phyloP scores from a whole-genome alignment of 345 rosid species.

The Gossypium stocksii region DNA sequence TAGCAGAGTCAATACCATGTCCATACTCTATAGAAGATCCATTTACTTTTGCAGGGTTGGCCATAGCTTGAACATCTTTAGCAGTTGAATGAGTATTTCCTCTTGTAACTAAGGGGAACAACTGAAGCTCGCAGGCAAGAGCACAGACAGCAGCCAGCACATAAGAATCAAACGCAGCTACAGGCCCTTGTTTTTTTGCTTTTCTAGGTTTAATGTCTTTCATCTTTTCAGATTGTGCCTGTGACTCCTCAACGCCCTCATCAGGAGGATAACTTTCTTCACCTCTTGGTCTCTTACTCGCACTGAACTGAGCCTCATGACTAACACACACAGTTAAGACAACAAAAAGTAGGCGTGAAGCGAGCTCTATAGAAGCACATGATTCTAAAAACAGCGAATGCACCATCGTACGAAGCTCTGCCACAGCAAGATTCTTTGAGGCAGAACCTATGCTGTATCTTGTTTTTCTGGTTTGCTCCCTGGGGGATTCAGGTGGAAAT shows the following conservation, averaged over 20 bases:
- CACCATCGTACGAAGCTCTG: constrained; percentile 97
- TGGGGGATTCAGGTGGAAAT: constrained; percentile 62
- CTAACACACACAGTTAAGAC: constrained; percentile 96
- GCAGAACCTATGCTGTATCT: constrained; percentile 60
- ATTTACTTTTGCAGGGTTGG: constrained; percentile 57
- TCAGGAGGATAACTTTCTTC: constrained; percentile 41
- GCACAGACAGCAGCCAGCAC: constrained; percentile 98
- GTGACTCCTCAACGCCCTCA: constrained; percentile 41
- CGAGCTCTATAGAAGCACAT: constrained; percentile 83
- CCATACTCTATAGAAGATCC: constrained; percentile 55
- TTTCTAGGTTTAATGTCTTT: constrained; percentile 42
- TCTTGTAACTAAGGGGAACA: constrained; percentile 73
- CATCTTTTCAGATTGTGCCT: constrained; percentile 31
- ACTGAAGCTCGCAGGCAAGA: constrained; percentile 92
- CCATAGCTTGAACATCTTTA: constrained; percentile 26
- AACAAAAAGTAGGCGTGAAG: constrained; percentile 90
- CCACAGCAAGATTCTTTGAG: constrained; percentile 84
- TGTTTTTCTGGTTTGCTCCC: constrained; percentile 49
- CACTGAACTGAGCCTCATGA: constrained; percentile 85
- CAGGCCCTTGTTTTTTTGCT: constrained; percentile 80
- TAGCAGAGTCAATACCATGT: constrained; percentile 62
- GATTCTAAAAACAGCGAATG: constrained; percentile 93
- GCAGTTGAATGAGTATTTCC: constrained; percentile 45
- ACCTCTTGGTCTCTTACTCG: constrained; percentile 66
- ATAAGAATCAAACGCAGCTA: constrained; percentile 94